Percentiles rank a stretch among this genome's conserved stretches.
These are phyloP conservation scores for Dactylellina sp. DNA, from an alignment of 2,329 filamentous ascomycete genomes.

Conservation along the genomic window DNA sequence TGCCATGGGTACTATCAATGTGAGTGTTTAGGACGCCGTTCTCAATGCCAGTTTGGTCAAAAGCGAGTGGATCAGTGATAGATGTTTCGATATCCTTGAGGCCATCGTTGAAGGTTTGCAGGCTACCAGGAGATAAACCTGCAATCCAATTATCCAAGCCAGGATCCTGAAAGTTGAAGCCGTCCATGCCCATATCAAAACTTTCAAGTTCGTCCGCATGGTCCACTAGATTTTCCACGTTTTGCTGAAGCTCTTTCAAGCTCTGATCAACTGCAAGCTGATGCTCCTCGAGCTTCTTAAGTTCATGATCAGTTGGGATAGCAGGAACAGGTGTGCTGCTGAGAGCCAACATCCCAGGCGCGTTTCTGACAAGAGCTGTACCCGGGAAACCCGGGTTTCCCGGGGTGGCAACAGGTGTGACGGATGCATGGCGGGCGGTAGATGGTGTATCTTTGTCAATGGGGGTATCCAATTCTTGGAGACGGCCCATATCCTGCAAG, in stretches of 20 bases:
- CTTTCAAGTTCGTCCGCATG: slow-evolving; percentile 25
- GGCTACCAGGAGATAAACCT: slow-evolving; percentile 42
- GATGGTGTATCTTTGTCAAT: slow-evolving; percentile 41
- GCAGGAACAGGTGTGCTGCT: slow-evolving; percentile 31
- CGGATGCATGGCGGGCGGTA: slow-evolving; percentile 35
- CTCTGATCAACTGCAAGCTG: slow-evolving; percentile 42
- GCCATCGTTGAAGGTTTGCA: slow-evolving; percentile 40
- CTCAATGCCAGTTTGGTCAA: slow-evolving; percentile 37
- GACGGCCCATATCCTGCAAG: slow-evolving; percentile 41
- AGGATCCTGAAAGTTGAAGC: slow-evolving; percentile 38
- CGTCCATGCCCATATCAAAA: slow-evolving; percentile 39
- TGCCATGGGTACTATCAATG: slow-evolving; percentile 48
- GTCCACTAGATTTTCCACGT: slow-evolving; percentile 42
- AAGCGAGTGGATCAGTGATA: slow-evolving; percentile 27
- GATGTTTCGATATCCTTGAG: slow-evolving; percentile 39
- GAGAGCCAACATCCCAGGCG: slow-evolving; percentile 23
- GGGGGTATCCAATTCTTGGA: slow-evolving; percentile 50
- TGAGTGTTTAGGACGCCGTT: slow-evolving; percentile 48
- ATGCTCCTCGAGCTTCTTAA: slow-evolving; percentile 34
- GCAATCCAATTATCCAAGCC: slow-evolving; percentile 48
- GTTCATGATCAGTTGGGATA: slow-evolving; percentile 31
- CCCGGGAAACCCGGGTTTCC: slow-evolving; percentile 23
- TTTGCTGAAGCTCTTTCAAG: slow-evolving; percentile 44
- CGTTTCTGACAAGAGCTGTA: slow-evolving; percentile 44
- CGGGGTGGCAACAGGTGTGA: slow-evolving; percentile 30